A percentile compares a stretch with the other conserved stretches of the same genome.
phyloP scores from a whole-genome alignment of 23 red algal genomes.

The Gracilaria vermiculophylla region DNA sequence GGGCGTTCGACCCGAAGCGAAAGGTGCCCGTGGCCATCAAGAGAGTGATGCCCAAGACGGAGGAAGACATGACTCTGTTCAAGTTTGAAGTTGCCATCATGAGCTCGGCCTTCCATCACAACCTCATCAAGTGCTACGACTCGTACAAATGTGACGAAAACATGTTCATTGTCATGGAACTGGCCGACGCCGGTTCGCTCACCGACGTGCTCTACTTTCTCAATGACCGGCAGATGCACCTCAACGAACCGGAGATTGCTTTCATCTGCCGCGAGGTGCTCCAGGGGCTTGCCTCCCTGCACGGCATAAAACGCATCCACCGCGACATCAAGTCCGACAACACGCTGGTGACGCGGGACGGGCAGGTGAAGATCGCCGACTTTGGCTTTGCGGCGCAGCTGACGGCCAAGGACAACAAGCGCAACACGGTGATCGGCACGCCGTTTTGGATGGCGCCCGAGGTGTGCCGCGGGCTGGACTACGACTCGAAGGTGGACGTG shows the following conservation, averaged over 20 bases:
- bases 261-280: constrained; percentile 81
- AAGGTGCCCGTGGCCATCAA: constrained; percentile 77
- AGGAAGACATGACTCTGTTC: constrained; percentile 70
- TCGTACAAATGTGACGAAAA: constrained; percentile 69
- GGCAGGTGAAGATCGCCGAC: constrained; percentile 87
- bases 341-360: constrained; percentile 56
- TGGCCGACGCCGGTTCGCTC: constrained; percentile 79
- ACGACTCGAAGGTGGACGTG: constrained; percentile 95
- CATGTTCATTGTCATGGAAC: constrained; percentile 91
- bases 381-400: constrained; percentile 93
- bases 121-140: constrained; percentile 83
- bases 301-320: constrained; percentile 84
- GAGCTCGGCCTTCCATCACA: constrained; percentile 78
- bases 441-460: constrained; percentile 99
- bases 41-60: constrained; percentile 61
- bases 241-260: constrained; percentile 83
- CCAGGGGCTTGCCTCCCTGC: constrained; percentile 71
- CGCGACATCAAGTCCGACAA: constrained; percentile 95
- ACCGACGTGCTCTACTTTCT: constrained; percentile 87
- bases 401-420: constrained; percentile 63
- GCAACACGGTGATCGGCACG: constrained; percentile 85
- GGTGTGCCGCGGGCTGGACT: constrained; percentile 81
- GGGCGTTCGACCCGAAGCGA: constrained; percentile 54
- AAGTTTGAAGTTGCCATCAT: constrained; percentile 94
- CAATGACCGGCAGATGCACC: constrained; percentile 66